phyloP scores from a whole-genome alignment of 768 basidiomycete genomes.

The Suillus clintonianus region DNA sequence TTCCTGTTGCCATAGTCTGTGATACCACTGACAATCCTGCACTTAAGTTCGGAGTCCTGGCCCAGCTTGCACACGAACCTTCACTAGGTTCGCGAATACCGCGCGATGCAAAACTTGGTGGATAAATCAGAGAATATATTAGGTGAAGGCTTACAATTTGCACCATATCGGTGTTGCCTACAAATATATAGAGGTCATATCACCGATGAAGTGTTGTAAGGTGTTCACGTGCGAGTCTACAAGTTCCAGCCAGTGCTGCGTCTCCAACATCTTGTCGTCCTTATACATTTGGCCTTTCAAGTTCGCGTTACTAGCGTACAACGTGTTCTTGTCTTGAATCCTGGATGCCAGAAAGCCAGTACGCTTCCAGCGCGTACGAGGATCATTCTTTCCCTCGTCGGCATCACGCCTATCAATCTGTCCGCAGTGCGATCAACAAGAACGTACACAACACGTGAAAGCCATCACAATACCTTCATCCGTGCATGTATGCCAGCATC shows the following conservation, averaged over 20 bases:
- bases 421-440: neutral
- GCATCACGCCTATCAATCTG: slow-evolving; percentile 47
- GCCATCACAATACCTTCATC: slow-evolving; percentile 32
- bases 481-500: slow-evolving; percentile 40
- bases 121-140: neutral
- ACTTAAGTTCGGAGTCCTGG: neutral
- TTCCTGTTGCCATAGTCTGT: slow-evolving; percentile 55
- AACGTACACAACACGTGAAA: neutral
- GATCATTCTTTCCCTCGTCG: slow-evolving; percentile 45
- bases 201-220: neutral
- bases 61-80: slow-evolving; percentile 29
- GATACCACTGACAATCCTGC: slow-evolving; percentile 49
- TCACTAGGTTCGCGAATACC: slow-evolving; percentile 35
- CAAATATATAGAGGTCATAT: neutral
- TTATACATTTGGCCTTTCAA: neutral
- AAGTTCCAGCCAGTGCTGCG: slow-evolving; percentile 66
- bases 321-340: slow-evolving; percentile 45
- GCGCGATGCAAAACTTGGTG: neutral
- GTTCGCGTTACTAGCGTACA: slow-evolving; percentile 23
- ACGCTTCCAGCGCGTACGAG: slow-evolving; percentile 49
- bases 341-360: slow-evolving; percentile 42
- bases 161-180: slow-evolving; percentile 64
- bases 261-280: slow-evolving; percentile 51
- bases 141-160: slow-evolving; percentile 44
- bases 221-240: slow-evolving; percentile 49